phyloP scores from a whole-genome alignment of 768 basidiomycete species.

The Galerina sulciceps region DNA sequence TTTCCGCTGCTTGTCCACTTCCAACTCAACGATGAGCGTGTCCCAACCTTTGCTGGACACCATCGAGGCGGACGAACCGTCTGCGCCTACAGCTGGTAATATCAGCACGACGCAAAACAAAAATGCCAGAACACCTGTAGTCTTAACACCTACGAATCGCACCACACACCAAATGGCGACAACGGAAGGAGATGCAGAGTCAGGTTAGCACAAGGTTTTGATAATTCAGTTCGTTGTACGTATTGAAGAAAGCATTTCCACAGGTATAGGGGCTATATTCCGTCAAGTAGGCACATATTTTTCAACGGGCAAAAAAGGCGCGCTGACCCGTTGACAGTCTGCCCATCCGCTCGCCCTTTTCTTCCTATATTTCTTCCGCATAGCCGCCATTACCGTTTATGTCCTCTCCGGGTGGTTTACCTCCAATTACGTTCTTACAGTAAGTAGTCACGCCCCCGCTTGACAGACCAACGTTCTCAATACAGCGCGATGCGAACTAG shows the following conservation, averaged over 20 bases:
- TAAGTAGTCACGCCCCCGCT: constrained; percentile 41
- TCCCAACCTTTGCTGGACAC: constrained; percentile 73
- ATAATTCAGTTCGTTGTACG: not conserved
- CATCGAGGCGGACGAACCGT: constrained; percentile 85
- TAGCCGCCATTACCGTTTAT: constrained; percentile 88
- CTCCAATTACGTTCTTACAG: constrained; percentile 90
- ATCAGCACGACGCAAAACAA: constrained; percentile 28
- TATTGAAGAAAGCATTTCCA: not conserved
- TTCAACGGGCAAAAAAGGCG: not conserved
- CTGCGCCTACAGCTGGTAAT: constrained; percentile 39
- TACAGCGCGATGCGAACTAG: constrained; percentile 23
- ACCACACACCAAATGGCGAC: constrained; percentile 49
- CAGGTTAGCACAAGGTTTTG: constrained; percentile 50
- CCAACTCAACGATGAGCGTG: constrained; percentile 52
- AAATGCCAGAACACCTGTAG: constrained; percentile 46
- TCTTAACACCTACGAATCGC: constrained; percentile 60
- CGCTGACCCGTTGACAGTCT: constrained; percentile 50
- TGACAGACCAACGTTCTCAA: not conserved
- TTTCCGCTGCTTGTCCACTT: not conserved
- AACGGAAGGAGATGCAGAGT: constrained; percentile 71
- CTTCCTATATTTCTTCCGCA: constrained; percentile 87
- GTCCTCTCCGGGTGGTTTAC: constrained; percentile 92
- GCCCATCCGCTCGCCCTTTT: constrained; percentile 84
- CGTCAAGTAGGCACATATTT: constrained; percentile 57
- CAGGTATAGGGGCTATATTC: constrained; percentile 77